Evolutionary conservation across 73 alveolate genomes (phyloP), one percentile per base, ranked within the genome.

Genomic region (Paramecium primaurelia): DNA sequence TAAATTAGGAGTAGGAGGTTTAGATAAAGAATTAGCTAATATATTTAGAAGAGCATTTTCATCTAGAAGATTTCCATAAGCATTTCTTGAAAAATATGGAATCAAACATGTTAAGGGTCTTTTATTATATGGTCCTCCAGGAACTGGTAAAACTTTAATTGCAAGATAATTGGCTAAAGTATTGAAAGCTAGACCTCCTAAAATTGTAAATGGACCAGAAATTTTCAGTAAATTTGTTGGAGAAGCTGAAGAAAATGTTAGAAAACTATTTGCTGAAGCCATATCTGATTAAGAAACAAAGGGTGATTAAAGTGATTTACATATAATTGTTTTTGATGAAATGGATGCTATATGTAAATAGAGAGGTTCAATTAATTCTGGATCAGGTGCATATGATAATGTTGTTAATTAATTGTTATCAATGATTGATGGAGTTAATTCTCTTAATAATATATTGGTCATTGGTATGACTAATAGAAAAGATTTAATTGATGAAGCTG

Each of bases 401-500:
- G 99, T 98, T 22, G 99, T 99, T 42, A 99, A 99, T 92, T 99
- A 99, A 95, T 97, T 99, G 85, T 95, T 99, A 59, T 94, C 99
- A 16, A 98, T 98, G 96, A 99, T 99, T 51, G 99, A 99, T 95
- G 99, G 99, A 45, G 84, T 98, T 14, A 98, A 99, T 86, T 92
- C 99, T 8, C 96, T 99, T 58, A 98, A 99, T 97, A 96, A 99
- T 96, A 99, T 99, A 64, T 95, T 99, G 30, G 99, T 98, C 6
- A 98, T 98, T 59, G 99, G 99, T 42, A 98, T 98, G 99, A 98
- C 99, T 5, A 98, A 98, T 84, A 96, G 99, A 87, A 98, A 98
- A 93, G 99, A 99, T 93, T 94, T 99, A 97, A 98, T 99, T 37
- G 99, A 99, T 91, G 99, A 98, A 77, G 99, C 99, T 4, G 98